These are phyloP conservation scores for Nematocida homosporus DNA, from an alignment of 371 early-diverging fungal species.

Conservation along the genomic window DNA sequence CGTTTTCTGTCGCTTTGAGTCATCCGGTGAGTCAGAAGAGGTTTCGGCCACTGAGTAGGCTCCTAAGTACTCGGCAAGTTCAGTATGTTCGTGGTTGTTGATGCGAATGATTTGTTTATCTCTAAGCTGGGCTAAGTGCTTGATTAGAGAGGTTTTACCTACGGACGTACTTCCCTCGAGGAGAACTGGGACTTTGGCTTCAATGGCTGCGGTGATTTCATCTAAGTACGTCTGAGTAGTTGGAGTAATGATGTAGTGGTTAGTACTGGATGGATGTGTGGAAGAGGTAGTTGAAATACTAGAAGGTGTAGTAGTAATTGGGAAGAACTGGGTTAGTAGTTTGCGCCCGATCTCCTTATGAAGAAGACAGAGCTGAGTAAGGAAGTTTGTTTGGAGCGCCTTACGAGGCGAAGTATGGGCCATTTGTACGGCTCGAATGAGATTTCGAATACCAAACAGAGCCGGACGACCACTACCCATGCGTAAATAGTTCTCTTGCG, in stretches of 20 bases:
- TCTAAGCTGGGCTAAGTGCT: slow-evolving; percentile 83
- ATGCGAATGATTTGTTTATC: slow-evolving; percentile 90
- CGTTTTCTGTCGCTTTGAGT: slow-evolving; percentile 58
- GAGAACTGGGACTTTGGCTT: slow-evolving; percentile 75
- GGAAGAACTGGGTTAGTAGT: slow-evolving; percentile 76
- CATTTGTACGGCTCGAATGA: slow-evolving; percentile 39
- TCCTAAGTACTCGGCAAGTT: slow-evolving; percentile 93
- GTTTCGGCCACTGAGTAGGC: slow-evolving; percentile 71
- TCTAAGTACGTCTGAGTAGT: slow-evolving; percentile 78
- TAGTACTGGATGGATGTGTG: neutral
- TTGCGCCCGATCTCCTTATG: slow-evolving; percentile 71
- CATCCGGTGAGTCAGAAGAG: neutral
- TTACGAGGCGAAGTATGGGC: neutral
- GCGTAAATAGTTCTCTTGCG: slow-evolving; percentile 28
- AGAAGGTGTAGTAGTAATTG: slow-evolving; percentile 63
- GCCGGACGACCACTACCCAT: slow-evolving; percentile 30
- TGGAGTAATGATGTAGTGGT: slow-evolving; percentile 76
- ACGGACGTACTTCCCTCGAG: slow-evolving; percentile 98
- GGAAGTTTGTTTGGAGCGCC: slow-evolving; percentile 22
- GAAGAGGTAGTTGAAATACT: slow-evolving; percentile 70
- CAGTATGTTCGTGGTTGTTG: slow-evolving; percentile 99
- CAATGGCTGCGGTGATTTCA: slow-evolving; percentile 82
- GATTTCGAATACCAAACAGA: slow-evolving; percentile 53
- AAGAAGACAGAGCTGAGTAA: slow-evolving; percentile 60
- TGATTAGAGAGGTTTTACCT: slow-evolving; percentile 97